Conservation (phyloP, 2,329 filamentous ascomycete species). For the Fusarium sp. region DNA sequence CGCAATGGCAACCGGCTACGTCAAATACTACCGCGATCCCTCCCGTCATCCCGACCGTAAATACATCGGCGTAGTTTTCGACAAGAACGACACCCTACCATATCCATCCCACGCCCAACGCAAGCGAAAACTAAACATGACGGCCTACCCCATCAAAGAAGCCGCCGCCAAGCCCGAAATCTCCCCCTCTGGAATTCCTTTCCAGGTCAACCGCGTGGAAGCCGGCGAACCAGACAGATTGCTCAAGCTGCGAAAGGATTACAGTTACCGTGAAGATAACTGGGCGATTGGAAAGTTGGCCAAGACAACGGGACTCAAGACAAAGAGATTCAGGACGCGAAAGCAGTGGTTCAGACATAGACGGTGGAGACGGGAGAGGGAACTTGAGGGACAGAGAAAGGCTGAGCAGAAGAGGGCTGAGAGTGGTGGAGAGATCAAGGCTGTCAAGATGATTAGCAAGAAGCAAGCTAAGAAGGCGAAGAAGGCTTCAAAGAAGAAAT, state of each 20-base stretch:
- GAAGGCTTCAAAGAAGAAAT: conserved; percentile 54
- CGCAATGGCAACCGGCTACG: conserved; percentile 85
- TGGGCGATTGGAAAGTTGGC: conserved; percentile 69
- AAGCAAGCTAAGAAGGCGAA: conserved; percentile 55
- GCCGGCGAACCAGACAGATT: conserved; percentile 60
- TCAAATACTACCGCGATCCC: conserved; percentile 96
- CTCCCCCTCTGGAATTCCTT: conserved; percentile 65
- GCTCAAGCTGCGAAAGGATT: conserved; percentile 64
- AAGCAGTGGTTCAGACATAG: conserved; percentile 62
- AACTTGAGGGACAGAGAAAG: conserved; percentile 57
- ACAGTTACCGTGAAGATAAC: conserved; percentile 71
- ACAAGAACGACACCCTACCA: conserved; percentile 84
- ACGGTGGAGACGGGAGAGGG: conserved; percentile 58
- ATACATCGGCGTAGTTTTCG: conserved; percentile 94
- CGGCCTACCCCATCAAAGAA: conserved; percentile 62
- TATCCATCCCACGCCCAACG: conserved; percentile 79
- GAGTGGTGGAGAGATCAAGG: conserved; percentile 48
- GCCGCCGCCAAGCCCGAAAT: conserved; percentile 54
- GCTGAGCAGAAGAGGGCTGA: conserved; percentile 52
- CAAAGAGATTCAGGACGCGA: conserved; percentile 64
- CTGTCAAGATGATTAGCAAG: conserved; percentile 52
- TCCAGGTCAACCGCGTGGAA: conserved; percentile 58
- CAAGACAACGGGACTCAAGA: conserved; percentile 62
- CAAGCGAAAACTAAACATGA: conserved; percentile 80
- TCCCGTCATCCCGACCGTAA: conserved; percentile 84